These are phyloP conservation scores for Naganishia albida DNA, from an alignment of 1,284 basidiomycete genomes.

Conservation along the genomic window DNA sequence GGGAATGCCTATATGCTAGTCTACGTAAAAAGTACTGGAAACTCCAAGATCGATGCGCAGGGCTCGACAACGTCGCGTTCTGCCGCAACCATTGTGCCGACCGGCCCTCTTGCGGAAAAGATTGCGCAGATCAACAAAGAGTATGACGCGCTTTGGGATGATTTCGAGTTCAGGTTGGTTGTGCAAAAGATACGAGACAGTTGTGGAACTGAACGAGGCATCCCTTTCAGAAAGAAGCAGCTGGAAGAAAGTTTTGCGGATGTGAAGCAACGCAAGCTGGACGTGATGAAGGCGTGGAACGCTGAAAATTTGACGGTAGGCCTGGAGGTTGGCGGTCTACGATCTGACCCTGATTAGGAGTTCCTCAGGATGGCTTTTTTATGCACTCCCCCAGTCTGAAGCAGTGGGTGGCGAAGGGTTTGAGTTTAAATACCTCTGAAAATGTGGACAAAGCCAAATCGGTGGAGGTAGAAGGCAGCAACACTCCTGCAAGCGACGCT, in stretches of 20 bases:
- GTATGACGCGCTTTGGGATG: conserved; percentile 5
- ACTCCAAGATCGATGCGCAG: neutral
- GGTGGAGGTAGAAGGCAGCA: too few relatives aligned
- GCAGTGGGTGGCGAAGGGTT: conserved; percentile 15
- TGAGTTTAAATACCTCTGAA: neutral
- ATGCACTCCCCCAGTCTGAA: conserved; percentile 13
- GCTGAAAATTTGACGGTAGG: neutral
- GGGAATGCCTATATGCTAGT: conserved; percentile 92
- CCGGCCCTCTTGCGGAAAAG: conserved; percentile 11
- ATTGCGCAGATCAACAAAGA: conserved; percentile 9
- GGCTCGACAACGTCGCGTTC: neutral
- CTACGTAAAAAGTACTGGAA: conserved; percentile 56
- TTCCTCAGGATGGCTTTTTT: conserved; percentile 22
- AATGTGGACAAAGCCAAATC: neutral
- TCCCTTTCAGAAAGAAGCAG: neutral
- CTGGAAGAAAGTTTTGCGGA: conserved; percentile 7
- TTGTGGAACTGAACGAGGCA: neutral
- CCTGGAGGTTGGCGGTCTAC: too few relatives aligned
- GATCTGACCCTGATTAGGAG: too few relatives aligned
- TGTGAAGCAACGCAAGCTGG: conserved; percentile 4
- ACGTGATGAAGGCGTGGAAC: conserved; percentile 7
- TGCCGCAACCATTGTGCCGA: neutral
- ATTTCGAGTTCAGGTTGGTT: conserved; percentile 13
- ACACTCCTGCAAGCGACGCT: neutral
- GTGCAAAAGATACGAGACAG: too few relatives aligned